Base-by-base conservation (phyloP, 306 rosid species). In the Vachellia pachyceras region DNA sequence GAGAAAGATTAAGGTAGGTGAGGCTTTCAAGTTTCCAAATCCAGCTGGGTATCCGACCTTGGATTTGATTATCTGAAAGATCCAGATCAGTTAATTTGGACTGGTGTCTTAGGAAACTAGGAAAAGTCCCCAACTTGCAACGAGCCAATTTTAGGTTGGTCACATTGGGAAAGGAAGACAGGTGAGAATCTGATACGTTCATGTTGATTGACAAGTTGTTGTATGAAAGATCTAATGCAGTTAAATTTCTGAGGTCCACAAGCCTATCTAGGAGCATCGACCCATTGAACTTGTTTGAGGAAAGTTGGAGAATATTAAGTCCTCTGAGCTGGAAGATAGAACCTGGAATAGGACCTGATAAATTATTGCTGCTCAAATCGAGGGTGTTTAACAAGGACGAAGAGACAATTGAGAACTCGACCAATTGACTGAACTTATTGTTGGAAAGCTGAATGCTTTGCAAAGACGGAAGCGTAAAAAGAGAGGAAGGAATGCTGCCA, bases 221-320 rank as follows among this genome's bases (percentile, higher is more conserved):
- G 82, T 47, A 72, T 20, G 95, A 94, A 74, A 94, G 93, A 35
- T 91, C 91, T 12, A 90, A 79, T 14, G 39, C 23, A 0, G 89
- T 76, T 42, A 90, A 83, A 79, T 87, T 89, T 42, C 5, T 57
- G 0, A 89, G 84, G 11, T 47, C 40, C 47, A 1, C 39, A 23
- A 94, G n/a, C 65, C 0, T 6, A 11, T 73, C 1, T 1, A 91
- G 76, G 1, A 20, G 55, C 13, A 85, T 2, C 1, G 33, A 3
- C 23, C 92, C 97, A 0, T 12, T 86, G 42, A 91, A 83, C 23
- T 79, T 90, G 88, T 94, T 91, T 35, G 83, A 83, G 66, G 98
- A 66, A 41, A 94, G 88, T 39, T n/a, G 68, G 36, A 91, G 87
- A 35, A 58, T 15, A 20, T 46, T 69, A 0, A 91, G 94, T 29